Percentiles rank a stretch among this genome's conserved stretches.
Conservation (phyloP, 2,329 filamentous ascomycete genomes). For the Phaeoacremonium minimum region DNA sequence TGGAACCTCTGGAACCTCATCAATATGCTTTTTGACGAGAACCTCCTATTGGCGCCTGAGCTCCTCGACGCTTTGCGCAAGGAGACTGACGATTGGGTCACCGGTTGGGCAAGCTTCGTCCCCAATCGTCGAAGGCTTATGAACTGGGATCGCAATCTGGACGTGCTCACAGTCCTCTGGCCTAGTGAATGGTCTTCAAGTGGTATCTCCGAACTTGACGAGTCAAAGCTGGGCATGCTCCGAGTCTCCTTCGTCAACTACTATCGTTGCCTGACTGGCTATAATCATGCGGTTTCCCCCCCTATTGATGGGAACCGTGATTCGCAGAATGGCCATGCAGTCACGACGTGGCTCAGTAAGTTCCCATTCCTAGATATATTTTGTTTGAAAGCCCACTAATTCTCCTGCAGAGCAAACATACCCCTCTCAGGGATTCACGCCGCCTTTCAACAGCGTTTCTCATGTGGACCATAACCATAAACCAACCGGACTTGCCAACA, state of each 20-base stretch:
- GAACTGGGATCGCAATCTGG: slow-evolving; percentile 4
- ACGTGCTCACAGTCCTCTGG: slow-evolving; percentile 7
- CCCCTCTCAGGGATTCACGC: too few species aligned
- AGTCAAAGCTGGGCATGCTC: slow-evolving; percentile 5
- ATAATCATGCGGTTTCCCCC: not conserved
- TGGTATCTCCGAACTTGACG: slow-evolving; percentile 5
- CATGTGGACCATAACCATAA: too few species aligned
- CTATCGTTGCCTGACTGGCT: slow-evolving; percentile 5
- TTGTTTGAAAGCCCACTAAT: too few species aligned
- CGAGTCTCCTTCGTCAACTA: slow-evolving; percentile 6
- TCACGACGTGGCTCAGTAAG: too few species aligned
- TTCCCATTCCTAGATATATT: too few species aligned
- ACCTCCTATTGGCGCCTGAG: slow-evolving; percentile 23
- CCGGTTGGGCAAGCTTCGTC: slow-evolving; percentile 7
- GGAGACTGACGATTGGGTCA: slow-evolving; percentile 16
- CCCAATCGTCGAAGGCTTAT: slow-evolving; percentile 6
- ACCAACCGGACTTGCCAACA: too few species aligned
- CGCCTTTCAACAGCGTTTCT: too few species aligned
- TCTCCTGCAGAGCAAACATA: too few species aligned
- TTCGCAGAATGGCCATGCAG: too few species aligned
- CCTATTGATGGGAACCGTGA: too few species aligned
- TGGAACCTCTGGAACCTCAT: slow-evolving; percentile 45
- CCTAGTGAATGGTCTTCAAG: slow-evolving; percentile 3
- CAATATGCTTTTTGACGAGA: slow-evolving; percentile 34
- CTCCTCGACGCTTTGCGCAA: slow-evolving; percentile 16